These are phyloP conservation scores for Neopestalotiopsis sp. DNA, from an alignment of 2,329 filamentous ascomycete genomes.

Conservation along the genomic window DNA sequence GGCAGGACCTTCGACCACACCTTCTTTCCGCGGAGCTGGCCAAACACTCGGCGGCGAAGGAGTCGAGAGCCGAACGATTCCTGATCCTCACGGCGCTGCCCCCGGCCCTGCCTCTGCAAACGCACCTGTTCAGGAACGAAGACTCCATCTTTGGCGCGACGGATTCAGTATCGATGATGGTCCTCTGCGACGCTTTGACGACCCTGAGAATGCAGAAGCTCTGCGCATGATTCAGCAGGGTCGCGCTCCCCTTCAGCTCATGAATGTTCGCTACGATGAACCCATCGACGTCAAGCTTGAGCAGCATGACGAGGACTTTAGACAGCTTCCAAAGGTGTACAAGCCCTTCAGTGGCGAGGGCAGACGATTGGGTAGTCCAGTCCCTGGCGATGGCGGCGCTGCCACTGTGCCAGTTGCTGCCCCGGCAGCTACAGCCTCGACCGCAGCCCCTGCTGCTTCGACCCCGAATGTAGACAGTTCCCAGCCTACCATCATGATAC, in stretches of 20 bases:
- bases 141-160: conserved; percentile 81
- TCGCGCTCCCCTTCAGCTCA: conserved; percentile 76
- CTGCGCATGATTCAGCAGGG: conserved; percentile 78
- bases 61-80: conserved; percentile 69
- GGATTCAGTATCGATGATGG: conserved; percentile 88
- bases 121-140: conserved; percentile 64
- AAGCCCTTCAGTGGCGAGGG: conserved; percentile 76
- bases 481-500: conserved; percentile 71
- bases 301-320: conserved; percentile 77
- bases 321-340: conserved; percentile 74
- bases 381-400: conserved; percentile 60
- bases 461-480: conserved; percentile 62
- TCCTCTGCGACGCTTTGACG: conserved; percentile 76
- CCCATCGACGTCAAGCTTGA: conserved; percentile 80
- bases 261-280: conserved; percentile 77
- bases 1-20: conserved; percentile 53
- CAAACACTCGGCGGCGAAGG: conserved; percentile 82
- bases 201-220: conserved; percentile 74
- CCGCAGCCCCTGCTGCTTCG: conserved; percentile 20
- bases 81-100: conserved; percentile 56
- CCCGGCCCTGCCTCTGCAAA: conserved; percentile 34
- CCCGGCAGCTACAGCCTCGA: conserved; percentile 30
- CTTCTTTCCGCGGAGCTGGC: conserved; percentile 71
- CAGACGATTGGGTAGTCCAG: conserved; percentile 76
- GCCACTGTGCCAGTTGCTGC: conserved; percentile 37